Percentiles rank a stretch among this genome's conserved stretches.
Evolutionary conservation across 768 basidiomycete genomes (phyloP).

Genomic region (Tephrocybe sp.): DNA sequence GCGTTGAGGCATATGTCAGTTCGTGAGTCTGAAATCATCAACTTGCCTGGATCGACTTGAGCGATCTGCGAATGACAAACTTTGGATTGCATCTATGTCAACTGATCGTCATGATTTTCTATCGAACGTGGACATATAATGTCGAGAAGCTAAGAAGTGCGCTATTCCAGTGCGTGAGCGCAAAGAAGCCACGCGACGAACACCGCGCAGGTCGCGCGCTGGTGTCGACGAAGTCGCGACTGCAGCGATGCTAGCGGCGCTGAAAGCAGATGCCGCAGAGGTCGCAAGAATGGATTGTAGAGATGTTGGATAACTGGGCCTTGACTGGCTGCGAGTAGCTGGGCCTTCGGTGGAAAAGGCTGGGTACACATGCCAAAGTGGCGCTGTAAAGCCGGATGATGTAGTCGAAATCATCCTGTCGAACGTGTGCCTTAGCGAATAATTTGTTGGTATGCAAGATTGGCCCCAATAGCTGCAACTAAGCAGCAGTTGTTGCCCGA

Average conservation of each 20-base stretch:
- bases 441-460: not conserved
- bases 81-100: not conserved
- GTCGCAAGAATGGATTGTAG: conserved; percentile 3
- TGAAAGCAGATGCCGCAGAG: not conserved
- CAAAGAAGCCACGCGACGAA: not conserved
- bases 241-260: conserved; percentile 2
- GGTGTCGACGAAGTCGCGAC: conserved; percentile 1
- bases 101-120: not conserved
- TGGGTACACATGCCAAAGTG: not conserved
- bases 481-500: not conserved
- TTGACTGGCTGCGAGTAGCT: not conserved
- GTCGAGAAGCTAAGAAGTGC: conserved; percentile 15
- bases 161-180: not conserved
- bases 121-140: conserved; percentile 14
- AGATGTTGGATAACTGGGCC: not conserved
- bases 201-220: conserved; percentile 1
- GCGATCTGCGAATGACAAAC: conserved; percentile 3
- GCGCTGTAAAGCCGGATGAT: conserved; percentile 2
- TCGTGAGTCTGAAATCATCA: not conserved
- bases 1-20: conserved; percentile 2
- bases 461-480: not conserved
- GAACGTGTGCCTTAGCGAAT: not conserved
- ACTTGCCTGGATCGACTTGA: not conserved
- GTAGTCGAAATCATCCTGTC: not conserved
- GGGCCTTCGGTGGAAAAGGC: not conserved